Percentiles rank a stretch among this genome's conserved stretches.
Evolutionary conservation across 2,329 filamentous ascomycete species (phyloP).

Genomic region (Cryphonectria parasitica): DNA sequence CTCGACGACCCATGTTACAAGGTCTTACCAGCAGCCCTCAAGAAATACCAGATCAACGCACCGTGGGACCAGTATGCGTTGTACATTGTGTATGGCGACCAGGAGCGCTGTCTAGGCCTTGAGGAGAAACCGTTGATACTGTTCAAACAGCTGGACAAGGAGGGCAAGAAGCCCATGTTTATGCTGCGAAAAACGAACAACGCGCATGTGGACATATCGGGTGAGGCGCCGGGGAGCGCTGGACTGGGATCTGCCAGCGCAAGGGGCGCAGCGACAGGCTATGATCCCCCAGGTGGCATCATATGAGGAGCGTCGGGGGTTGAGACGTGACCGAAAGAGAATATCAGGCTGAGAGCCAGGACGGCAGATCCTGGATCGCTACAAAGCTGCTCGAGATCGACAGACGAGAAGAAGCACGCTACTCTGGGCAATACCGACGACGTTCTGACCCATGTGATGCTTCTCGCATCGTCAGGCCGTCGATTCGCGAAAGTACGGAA

Average conservation of each 20-base stretch:
- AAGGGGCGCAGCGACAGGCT: constrained; percentile 51
- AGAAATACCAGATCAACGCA: constrained; percentile 98
- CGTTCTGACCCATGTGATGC: neutral
- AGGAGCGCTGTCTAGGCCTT: constrained; percentile 88
- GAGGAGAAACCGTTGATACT: constrained; percentile 94
- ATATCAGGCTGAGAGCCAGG: neutral
- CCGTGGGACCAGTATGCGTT: constrained; percentile 97
- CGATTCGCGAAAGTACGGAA: neutral
- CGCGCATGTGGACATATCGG: constrained; percentile 49
- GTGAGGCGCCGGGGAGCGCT: constrained; percentile 57
- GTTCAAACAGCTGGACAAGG: constrained; percentile 96
- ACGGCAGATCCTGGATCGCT: neutral
- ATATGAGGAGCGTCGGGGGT: constrained; percentile 45
- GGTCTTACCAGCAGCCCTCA: constrained; percentile 90
- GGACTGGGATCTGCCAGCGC: constrained; percentile 49
- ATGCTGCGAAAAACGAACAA: constrained; percentile 79
- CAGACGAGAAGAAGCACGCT: neutral
- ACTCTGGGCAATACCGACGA: neutral
- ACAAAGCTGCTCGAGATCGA: neutral
- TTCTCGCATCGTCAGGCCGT: neutral
- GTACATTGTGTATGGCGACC: constrained; percentile 98
- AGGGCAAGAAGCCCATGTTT: constrained; percentile 99
- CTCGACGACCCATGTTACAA: constrained; percentile 99
- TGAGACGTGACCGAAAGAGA: neutral
- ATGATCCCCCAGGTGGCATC: constrained; percentile 64